Evolutionary conservation across 306 rosid genomes (phyloP), one percentile per base, ranked within the genome.

Genomic region (Vicia villosa): DNA sequence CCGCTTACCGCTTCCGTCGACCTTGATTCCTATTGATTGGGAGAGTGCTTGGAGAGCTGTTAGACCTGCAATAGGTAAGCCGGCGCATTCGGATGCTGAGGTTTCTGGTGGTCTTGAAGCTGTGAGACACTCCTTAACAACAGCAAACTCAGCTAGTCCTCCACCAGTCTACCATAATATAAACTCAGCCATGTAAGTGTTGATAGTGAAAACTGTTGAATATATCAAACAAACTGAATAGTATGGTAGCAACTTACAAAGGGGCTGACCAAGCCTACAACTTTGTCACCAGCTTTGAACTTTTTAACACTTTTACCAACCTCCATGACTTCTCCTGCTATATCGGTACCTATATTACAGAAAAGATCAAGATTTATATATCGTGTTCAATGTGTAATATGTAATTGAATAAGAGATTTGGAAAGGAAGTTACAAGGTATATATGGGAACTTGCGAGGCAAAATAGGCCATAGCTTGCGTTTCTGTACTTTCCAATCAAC

Each of bases 401-500:
- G 10, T 4, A 73, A 61, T 30, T 61, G 19, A 3, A 30, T 30
- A 34, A 34, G 7, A 70, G 5, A 63, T 20, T 51, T 45, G 63
- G 77, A 42, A 67, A 64, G 77, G 36, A 59, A 66, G 19, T 32
- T 87, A 87, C 96, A 80, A 2, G 96, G 98, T 63, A 84, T 84
- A 37, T 78, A 61, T 57, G 98, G 96, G 66, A 89, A 90, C 45
- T 75, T 84, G 49, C 47, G 67, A 41, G 98, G 98, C 6, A 81
- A 55, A 73, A 92, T 1, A 8, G 89, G 96, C 67, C 96, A 24
- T 49, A 79, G 0, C 73, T 71, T 50, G 61, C 96, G 88, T 70
- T 82, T 92, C 75, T 92, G 96, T 64, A 92, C 72, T 81, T 82
- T 87, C 89, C 91, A 89, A 79, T 89, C 96, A 69, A 85, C 51